Percentiles rank a stretch among this genome's conserved stretches.
Conservation (phyloP, 139 green algal genomes). For the Monoraphidium neglectum region DNA sequence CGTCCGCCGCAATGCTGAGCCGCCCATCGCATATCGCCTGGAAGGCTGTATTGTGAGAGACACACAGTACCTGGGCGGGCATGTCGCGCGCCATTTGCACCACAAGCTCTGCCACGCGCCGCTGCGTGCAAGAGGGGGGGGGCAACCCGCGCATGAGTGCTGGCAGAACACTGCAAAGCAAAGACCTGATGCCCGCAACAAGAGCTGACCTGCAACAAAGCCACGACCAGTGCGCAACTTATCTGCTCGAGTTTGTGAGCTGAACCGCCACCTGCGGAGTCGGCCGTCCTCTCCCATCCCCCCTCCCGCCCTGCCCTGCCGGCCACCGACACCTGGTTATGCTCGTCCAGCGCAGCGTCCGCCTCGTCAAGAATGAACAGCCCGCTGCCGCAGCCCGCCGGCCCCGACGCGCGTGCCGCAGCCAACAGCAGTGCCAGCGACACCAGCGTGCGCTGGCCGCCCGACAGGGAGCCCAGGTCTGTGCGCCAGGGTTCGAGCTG, state of each 20-base stretch:
- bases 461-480: constrained; percentile 50
- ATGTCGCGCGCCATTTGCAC: constrained; percentile 9
- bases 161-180: no score
- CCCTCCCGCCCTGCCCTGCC: no score
- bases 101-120: neutral
- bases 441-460: constrained; percentile 63
- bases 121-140: no score
- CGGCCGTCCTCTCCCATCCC: no score
- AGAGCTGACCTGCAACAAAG: no score
- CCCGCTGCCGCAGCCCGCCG: neutral
- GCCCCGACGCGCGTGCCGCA: constrained; percentile 20
- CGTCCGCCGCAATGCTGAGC: constrained; percentile 24
- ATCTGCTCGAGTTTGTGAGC: no score
- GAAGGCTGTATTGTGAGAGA: constrained; percentile 50
- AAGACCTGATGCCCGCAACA: no score
- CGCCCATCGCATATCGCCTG: constrained; percentile 35
- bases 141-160: no score
- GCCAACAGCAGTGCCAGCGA: constrained; percentile 59
- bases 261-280: no score
- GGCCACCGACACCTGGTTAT: constrained; percentile 46
- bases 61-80: constrained; percentile 43
- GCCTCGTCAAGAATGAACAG: constrained; percentile 60
- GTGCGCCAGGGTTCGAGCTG: neutral
- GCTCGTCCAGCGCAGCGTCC: constrained; percentile 66
- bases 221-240: no score